A percentile compares a stretch with the other conserved stretches of the same genome.
These are phyloP conservation scores for Paecilomyces formosus DNA, from an alignment of 2,329 filamentous ascomycete genomes.

Conservation along the genomic window DNA sequence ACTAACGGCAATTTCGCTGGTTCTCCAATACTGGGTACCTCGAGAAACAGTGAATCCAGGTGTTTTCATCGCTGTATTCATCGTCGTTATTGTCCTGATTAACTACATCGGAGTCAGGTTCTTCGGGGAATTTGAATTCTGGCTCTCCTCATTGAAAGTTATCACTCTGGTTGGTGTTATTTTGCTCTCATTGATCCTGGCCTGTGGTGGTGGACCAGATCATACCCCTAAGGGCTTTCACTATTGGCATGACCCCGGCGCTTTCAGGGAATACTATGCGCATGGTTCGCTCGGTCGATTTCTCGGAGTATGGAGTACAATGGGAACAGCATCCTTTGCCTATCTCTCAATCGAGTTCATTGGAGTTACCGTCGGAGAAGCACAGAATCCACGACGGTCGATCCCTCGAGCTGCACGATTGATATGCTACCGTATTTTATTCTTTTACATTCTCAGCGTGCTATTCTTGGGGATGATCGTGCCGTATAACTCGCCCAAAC, in stretches of 20 bases:
- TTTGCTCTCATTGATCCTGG: conserved; percentile 56
- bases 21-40: conserved; percentile 70
- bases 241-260: conserved; percentile 59
- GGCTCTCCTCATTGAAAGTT: conserved; percentile 59
- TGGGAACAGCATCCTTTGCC: conserved; percentile 71
- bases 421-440: conserved; percentile 72
- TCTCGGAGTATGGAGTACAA: conserved; percentile 60
- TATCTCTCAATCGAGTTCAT: conserved; percentile 71
- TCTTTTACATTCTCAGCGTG: conserved; percentile 71
- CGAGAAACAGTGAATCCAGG: conserved; percentile 63
- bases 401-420: conserved; percentile 72
- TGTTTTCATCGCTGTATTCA: conserved; percentile 68
- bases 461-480: conserved; percentile 71
- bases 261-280: conserved; percentile 44
- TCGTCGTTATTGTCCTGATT: conserved; percentile 56
- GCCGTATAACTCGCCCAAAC: conserved; percentile 57
- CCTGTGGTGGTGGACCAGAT: conserved; percentile 58
- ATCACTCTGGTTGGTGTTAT: conserved; percentile 60
- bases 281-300: conserved; percentile 46
- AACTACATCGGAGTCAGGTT: conserved; percentile 65
- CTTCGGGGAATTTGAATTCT: conserved; percentile 61
- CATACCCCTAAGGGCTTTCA: conserved; percentile 57
- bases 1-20: conserved; percentile 69
- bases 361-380: conserved; percentile 71
- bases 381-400: conserved; percentile 69